Evolutionary conservation across 495 filamentous ascomycete species (phyloP), one percentile per base, ranked within the genome.

Genomic region (Barbatosphaeria neglecta): DNA sequence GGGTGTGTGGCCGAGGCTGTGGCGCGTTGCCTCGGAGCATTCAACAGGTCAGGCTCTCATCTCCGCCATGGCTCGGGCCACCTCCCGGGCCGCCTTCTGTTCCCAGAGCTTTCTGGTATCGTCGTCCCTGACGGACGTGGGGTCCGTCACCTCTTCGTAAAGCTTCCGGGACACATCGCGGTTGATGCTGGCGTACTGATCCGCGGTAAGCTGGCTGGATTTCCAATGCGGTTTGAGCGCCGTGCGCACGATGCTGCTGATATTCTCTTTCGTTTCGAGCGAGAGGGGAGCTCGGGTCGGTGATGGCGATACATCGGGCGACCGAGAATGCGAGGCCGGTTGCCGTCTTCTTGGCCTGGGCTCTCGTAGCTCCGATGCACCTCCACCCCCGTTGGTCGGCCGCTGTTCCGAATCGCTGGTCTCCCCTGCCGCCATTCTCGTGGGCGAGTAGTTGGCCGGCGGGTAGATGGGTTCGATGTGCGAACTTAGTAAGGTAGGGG

Each of bases 121-220:
- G 9, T 76, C 68, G 25, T 78, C 73, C 23, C 11, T 15, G 13
- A 68, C 52, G 3, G 59, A 48, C n/a, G 74, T 69, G 1, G 71
- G 68, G 39, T 82, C 79, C 6, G 75, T 77, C 13, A 90, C 78
- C 31, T 79, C 77, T 33, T 93, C 84, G 59, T 96, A 96, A n/a
- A 96, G 66, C 64, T 77, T 82, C 16, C 85, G 77, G 13, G 84
- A 92, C 22, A 95, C 78, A 28, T 78, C 81, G 39, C 87, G 79
- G 59, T 95, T 95, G 65, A 95, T 89, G 39, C 81, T 77, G 5
- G 82, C 89, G 65, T 86, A 96, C 60, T 95, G 83, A 35, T 93
- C 82, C 53, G 86, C 81, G 25, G 80, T 81, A 9, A 95, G 67
- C 38, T 78, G 68, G 46, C 79, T 79, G 11, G 78, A 76, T 50